Evolutionary conservation across 208 protist genomes (phyloP).

Genomic region (Leishmania martiniquensis): DNA sequence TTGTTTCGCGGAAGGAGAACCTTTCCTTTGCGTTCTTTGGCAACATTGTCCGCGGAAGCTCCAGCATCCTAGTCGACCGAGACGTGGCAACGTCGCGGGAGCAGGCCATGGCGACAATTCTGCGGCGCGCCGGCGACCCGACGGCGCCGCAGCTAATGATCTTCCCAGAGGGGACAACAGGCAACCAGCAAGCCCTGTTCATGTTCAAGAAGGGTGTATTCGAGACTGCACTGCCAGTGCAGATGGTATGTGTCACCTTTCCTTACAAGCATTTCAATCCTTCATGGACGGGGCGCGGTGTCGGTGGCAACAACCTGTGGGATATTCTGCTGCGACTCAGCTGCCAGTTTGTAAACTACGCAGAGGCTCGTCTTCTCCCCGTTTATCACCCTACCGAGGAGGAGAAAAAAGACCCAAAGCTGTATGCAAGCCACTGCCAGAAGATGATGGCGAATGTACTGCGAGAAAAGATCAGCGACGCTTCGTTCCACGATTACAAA

Average conservation of each 20-base stretch:
- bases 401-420: slow-evolving; percentile 64
- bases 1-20: slow-evolving; percentile 85
- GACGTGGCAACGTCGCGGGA: slow-evolving; percentile 53
- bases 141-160: slow-evolving; percentile 72
- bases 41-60: slow-evolving; percentile 41
- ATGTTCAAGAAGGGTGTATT: slow-evolving; percentile 89
- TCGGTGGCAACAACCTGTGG: slow-evolving; percentile 66
- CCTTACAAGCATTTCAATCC: slow-evolving; percentile 91
- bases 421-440: slow-evolving; percentile 88
- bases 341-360: slow-evolving; percentile 87
- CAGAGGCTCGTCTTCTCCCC: slow-evolving; percentile 80
- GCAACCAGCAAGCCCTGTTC: slow-evolving; percentile 79
- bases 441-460: slow-evolving; percentile 83
- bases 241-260: slow-evolving; percentile 88
- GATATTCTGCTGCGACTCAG: slow-evolving; percentile 75
- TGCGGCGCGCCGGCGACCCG: slow-evolving; percentile 53
- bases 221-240: slow-evolving; percentile 79
- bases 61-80: slow-evolving; percentile 84
- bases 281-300: slow-evolving; percentile 74
- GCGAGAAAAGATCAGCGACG: slow-evolving; percentile 60
- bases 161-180: slow-evolving; percentile 90
- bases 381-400: slow-evolving; percentile 88
- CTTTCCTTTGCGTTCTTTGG: slow-evolving; percentile 61
- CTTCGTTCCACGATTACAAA: slow-evolving; percentile 66
- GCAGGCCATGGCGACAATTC: slow-evolving; percentile 58